These are phyloP conservation scores for Penicillium sp. DNA, from an alignment of 2,329 filamentous ascomycete species.

Conservation along the genomic window DNA sequence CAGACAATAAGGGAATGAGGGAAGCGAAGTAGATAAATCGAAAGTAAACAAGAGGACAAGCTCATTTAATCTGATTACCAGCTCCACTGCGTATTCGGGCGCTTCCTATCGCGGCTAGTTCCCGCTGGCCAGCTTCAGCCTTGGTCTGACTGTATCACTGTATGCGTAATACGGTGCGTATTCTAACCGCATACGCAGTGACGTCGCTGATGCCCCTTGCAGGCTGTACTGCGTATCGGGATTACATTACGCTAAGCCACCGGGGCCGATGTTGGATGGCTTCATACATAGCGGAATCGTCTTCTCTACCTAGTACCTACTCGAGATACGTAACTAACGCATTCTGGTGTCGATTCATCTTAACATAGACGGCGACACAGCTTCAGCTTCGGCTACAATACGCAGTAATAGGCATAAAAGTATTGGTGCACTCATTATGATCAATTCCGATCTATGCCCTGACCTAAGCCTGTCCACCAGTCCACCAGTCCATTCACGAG, in stretches of 20 bases:
- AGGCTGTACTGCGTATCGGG: not conserved
- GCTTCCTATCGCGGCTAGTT: slow-evolving; percentile 1
- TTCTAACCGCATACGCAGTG: too few species aligned
- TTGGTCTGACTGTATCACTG: not conserved
- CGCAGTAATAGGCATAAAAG: too few species aligned
- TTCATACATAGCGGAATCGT: too few species aligned
- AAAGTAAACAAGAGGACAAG: not conserved
- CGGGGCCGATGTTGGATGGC: too few species aligned
- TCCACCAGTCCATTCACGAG: slow-evolving; percentile 8
- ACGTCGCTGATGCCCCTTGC: too few species aligned
- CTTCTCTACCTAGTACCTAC: too few species aligned
- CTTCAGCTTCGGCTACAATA: too few species aligned
- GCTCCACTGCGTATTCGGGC: not conserved
- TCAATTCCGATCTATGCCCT: slow-evolving; percentile 14
- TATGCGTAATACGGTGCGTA: not conserved
- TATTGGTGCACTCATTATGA: slow-evolving; percentile 9
- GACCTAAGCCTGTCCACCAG: slow-evolving; percentile 11
- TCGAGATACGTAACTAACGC: too few species aligned
- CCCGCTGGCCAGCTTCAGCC: not conserved
- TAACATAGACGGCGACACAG: too few species aligned
- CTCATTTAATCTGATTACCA: slow-evolving; percentile 3
- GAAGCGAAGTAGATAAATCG: not conserved
- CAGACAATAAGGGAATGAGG: not conserved
- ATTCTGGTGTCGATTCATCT: too few species aligned
- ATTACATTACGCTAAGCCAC: not conserved